Conservation (phyloP, 2,329 filamentous ascomycete species). For the Ophiostoma pallidulum region DNA sequence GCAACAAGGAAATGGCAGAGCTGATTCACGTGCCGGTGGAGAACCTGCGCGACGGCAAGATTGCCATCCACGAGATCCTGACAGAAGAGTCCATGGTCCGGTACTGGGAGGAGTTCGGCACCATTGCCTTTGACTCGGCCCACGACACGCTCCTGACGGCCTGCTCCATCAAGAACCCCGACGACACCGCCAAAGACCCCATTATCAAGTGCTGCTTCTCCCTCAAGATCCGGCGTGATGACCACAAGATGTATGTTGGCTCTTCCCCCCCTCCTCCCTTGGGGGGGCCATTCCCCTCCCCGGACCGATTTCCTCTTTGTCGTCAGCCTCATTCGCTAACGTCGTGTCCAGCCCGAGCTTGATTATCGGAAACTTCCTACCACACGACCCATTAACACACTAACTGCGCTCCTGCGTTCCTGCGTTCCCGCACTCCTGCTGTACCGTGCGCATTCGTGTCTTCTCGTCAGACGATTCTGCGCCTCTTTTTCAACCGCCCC, state of each 20-base stretch:
- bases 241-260: conserved; percentile 78
- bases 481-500: background rate
- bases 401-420: too few relatives aligned
- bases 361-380: conserved; percentile 94
- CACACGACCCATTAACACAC: conserved; percentile 53
- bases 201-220: conserved; percentile 93
- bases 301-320: background rate
- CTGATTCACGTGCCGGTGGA: conserved; percentile 90
- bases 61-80: conserved; percentile 90
- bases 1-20: conserved; percentile 98
- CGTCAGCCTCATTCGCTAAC: conserved; percentile 23
- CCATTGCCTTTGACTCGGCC: conserved; percentile 87
- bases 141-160: conserved; percentile 95
- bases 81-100: conserved; percentile 90
- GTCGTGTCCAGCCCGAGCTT: conserved; percentile 64
- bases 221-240: conserved; percentile 89
- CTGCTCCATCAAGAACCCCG: conserved; percentile 79
- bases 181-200: conserved; percentile 56
- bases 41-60: conserved; percentile 80
- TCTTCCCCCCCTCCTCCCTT: background rate
- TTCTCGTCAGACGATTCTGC: background rate
- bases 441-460: too few relatives aligned
- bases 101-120: conserved; percentile 99
- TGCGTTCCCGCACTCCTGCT: too few relatives aligned
- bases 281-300: too few relatives aligned